These are phyloP conservation scores for Cercospora sesami DNA, from an alignment of 2,329 filamentous ascomycete species.

Conservation along the genomic window DNA sequence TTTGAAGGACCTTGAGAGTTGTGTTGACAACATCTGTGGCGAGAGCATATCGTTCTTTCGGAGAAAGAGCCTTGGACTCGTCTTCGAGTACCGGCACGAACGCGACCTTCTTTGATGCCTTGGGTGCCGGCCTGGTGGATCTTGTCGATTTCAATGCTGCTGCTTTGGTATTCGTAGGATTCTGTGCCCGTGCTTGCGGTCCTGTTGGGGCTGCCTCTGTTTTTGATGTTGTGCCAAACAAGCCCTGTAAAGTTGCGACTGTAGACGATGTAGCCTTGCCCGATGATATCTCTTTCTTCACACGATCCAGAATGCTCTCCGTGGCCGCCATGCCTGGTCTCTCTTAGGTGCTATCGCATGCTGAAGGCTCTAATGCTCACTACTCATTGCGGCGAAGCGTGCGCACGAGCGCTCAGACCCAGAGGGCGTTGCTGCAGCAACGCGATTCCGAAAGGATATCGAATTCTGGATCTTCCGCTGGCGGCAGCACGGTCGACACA, in stretches of 20 bases:
- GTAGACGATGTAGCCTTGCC: conserved; percentile 30
- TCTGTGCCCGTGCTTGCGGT: conserved; percentile 11
- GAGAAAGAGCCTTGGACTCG: conserved; percentile 43
- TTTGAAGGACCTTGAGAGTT: conserved; percentile 67
- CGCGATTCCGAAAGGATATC: neutral
- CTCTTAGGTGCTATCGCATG: neutral
- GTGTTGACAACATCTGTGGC: conserved; percentile 73
- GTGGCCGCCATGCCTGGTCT: conserved; percentile 21
- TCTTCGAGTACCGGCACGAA: conserved; percentile 44
- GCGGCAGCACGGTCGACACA: neutral
- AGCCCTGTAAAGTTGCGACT: conserved; percentile 31
- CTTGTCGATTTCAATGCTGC: conserved; percentile 2
- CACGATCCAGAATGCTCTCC: conserved; percentile 20
- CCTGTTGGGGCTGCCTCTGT: conserved; percentile 12
- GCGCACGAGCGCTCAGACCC: neutral
- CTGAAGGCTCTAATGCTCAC: conserved; percentile 5
- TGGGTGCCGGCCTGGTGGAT: conserved; percentile 13
- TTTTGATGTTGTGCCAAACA: conserved; percentile 27
- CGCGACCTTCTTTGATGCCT: conserved; percentile 19
- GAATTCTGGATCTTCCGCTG: conserved; percentile 1
- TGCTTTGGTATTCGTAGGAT: neutral
- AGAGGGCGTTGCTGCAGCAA: neutral
- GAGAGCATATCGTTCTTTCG: conserved; percentile 64
- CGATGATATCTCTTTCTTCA: conserved; percentile 26
- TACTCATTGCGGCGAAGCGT: conserved; percentile 4